Percentiles rank a stretch among this genome's conserved stretches.
Conservation (phyloP, 1,139 yeast genomes). For the Geotrichum bryndzae region DNA sequence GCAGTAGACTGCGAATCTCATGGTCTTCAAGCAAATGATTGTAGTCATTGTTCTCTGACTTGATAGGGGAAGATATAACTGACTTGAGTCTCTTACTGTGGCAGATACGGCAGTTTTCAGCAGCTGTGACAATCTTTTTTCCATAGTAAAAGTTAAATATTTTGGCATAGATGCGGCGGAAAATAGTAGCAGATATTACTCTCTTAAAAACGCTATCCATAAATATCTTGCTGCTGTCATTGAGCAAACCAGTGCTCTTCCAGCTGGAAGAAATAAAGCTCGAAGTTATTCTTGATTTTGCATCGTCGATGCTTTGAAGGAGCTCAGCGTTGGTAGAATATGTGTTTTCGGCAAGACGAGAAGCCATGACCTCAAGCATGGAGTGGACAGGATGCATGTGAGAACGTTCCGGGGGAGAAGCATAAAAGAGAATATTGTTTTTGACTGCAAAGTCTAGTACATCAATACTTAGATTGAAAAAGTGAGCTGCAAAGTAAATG, state of each 20-base stretch:
- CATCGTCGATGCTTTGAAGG: neutral
- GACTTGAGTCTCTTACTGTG: neutral
- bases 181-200: neutral
- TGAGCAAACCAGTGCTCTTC: conserved; percentile 2
- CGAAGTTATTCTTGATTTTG: neutral
- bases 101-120: conserved; percentile 7
- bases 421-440: conserved; percentile 6
- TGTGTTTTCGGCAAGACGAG: neutral
- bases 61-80: neutral
- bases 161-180: neutral
- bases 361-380: neutral
- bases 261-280: neutral
- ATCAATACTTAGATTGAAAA: conserved; percentile 8
- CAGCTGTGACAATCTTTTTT: neutral
- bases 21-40: neutral
- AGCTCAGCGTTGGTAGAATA: neutral
- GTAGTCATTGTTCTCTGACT: neutral
- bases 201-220: neutral
- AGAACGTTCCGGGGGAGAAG: conserved; percentile 6
- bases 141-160: conserved; percentile 2
- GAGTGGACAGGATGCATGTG: conserved; percentile 4
- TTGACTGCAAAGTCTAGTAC: conserved; percentile 8
- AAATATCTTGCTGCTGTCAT: neutral
- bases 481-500: conserved; percentile 9
- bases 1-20: neutral